Conservation (phyloP, 148 eudicot species). For the Chenopodium berlandieri region DNA sequence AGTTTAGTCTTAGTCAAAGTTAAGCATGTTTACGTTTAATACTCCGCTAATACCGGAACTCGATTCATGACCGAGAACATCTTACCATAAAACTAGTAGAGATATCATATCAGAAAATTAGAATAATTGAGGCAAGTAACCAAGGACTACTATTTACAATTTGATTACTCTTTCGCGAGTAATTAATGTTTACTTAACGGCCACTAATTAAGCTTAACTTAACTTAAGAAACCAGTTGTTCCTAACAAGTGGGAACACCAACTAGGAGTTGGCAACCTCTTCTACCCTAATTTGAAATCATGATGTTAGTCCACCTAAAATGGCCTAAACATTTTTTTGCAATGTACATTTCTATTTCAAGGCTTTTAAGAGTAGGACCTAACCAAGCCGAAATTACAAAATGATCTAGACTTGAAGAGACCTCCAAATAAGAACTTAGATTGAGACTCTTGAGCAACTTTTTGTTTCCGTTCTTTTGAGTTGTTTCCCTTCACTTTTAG, state of each 20-base stretch:
- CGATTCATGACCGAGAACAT: background rate
- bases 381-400: conserved; percentile 76
- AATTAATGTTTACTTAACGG: background rate
- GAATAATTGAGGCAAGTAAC: conserved; percentile 9
- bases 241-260: conserved; percentile 18
- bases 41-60: conserved; percentile 28
- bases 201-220: conserved; percentile 14
- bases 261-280: conserved; percentile 26
- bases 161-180: background rate
- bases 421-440: conserved; percentile 77
- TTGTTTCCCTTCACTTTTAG: conserved; percentile 64
- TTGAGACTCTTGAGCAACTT: conserved; percentile 57
- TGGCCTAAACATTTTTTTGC: conserved; percentile 6
- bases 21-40: conserved; percentile 1
- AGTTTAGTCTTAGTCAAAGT: conserved; percentile 21
- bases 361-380: conserved; percentile 58
- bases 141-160: conserved; percentile 27
- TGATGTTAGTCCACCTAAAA: conserved; percentile 1
- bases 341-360: conserved; percentile 10
- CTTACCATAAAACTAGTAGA: background rate
- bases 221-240: conserved; percentile 5
- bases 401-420: conserved; percentile 86
- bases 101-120: conserved; percentile 2
- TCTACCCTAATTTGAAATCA: conserved; percentile 12
- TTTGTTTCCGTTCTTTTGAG: conserved; percentile 50